These are phyloP conservation scores for Puccinia hordei DNA, from an alignment of 1,284 basidiomycete genomes.

Conservation along the genomic window DNA sequence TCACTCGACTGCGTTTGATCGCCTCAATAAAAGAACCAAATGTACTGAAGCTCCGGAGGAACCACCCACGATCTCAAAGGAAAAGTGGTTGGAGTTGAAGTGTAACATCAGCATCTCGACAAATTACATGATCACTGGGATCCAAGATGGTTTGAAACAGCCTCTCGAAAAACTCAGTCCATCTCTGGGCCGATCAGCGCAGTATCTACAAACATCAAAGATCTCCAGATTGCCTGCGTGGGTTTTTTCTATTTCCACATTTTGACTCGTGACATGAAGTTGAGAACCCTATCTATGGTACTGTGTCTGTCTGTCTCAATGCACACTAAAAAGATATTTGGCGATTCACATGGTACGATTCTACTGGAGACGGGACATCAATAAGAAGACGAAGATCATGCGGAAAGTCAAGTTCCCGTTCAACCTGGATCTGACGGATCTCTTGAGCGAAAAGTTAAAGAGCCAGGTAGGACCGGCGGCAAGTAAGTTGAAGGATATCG, in stretches of 20 bases:
- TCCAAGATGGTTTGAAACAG: slow-evolving; percentile 80
- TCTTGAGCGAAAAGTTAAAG: slow-evolving; percentile 77
- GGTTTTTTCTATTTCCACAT: slow-evolving; percentile 3
- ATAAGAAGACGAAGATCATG: slow-evolving; percentile 90
- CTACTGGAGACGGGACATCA: slow-evolving; percentile 88
- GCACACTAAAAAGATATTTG: slow-evolving; percentile 65
- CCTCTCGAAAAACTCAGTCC: slow-evolving; percentile 83
- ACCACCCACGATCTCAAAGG: slow-evolving; percentile 67
- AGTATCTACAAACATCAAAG: slow-evolving; percentile 80
- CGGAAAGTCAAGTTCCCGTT: slow-evolving; percentile 90
- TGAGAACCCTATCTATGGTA: not conserved
- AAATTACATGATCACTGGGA: slow-evolving; percentile 86
- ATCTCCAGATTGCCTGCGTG: slow-evolving; percentile 78
- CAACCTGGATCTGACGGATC: slow-evolving; percentile 80
- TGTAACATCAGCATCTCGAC: slow-evolving; percentile 86
- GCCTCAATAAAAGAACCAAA: slow-evolving; percentile 65
- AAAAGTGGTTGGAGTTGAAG: slow-evolving; percentile 82
- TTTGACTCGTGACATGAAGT: not conserved
- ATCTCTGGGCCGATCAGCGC: slow-evolving; percentile 74
- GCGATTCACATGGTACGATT: slow-evolving; percentile 93
- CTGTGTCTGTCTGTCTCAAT: not conserved
- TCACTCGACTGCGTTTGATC: not conserved
- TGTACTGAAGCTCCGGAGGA: slow-evolving; percentile 82
- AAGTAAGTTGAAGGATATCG: slow-evolving; percentile 72
- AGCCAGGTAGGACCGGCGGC: slow-evolving; percentile 65